Percentiles rank a stretch among this genome's conserved stretches.
phyloP scores from a whole-genome alignment of 371 early-diverging fungal genomes.

The Conidiobolus incongruus region DNA sequence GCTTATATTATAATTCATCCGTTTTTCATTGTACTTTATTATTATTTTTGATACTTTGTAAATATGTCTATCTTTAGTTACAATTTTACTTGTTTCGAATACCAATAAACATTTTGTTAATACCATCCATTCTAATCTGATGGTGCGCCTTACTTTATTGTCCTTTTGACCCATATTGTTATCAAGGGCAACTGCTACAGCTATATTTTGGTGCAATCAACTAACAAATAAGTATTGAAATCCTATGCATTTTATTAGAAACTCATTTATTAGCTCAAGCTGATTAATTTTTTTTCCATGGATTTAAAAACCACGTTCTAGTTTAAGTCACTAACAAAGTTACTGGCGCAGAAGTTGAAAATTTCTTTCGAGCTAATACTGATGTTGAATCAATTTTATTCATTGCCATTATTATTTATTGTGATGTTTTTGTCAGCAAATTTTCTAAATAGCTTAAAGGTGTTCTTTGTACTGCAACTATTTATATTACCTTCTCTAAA shows the following conservation, averaged over 20 bases:
- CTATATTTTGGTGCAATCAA: constrained; percentile 60
- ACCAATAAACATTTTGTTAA: constrained; percentile 65
- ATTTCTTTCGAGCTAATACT: constrained; percentile 46
- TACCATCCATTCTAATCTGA: constrained; percentile 74
- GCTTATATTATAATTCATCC: no score
- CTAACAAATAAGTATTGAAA: constrained; percentile 38
- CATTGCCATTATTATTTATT: constrained; percentile 69
- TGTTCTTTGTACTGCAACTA: constrained; percentile 18
- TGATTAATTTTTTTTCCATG: constrained; percentile 80
- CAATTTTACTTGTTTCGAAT: constrained; percentile 50
- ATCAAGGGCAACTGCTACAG: constrained; percentile 54
- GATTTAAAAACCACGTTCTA: constrained; percentile 86
- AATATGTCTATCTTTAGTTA: no score
- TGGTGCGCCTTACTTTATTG: constrained; percentile 76
- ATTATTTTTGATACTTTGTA: no score
- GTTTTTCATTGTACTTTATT: no score
- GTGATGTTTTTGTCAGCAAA: constrained; percentile 27
- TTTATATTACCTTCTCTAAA: constrained; percentile 20
- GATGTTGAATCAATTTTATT: constrained; percentile 50
- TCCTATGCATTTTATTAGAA: constrained; percentile 32
- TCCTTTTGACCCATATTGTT: constrained; percentile 53
- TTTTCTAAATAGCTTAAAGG: constrained; percentile 11
- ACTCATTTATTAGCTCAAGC: constrained; percentile 55
- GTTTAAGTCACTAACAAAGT: constrained; percentile 35
- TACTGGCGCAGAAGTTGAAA: constrained; percentile 31